Evolutionary conservation across 108 stramenopile species (phyloP).

Genomic region (Nitzschia putrida): DNA sequence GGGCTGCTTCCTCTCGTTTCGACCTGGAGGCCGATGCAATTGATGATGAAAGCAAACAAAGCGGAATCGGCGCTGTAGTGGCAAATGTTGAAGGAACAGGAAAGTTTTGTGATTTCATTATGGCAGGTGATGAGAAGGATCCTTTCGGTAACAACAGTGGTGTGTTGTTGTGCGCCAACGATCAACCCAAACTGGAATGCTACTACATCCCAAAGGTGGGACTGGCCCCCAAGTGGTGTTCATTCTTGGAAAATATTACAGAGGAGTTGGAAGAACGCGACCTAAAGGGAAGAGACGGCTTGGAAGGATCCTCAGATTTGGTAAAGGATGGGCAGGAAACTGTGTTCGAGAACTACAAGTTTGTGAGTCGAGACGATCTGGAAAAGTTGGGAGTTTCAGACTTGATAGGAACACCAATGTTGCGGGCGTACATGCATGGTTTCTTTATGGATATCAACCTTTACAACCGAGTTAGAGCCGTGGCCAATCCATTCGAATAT

Average conservation of each 20-base stretch:
- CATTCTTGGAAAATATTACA: slow-evolving; percentile 96
- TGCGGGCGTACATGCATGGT: slow-evolving; percentile 99
- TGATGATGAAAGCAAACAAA: slow-evolving; percentile 8
- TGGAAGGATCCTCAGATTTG: slow-evolving; percentile 29
- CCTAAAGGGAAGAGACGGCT: slow-evolving; percentile 46
- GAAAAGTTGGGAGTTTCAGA: slow-evolving; percentile 92
- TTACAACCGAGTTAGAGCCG: slow-evolving; percentile 89
- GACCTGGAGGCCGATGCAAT: slow-evolving; percentile 23
- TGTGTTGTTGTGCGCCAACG: slow-evolving; percentile 92
- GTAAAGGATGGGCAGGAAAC: slow-evolving; percentile 69
- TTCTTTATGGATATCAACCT: slow-evolving; percentile 97
- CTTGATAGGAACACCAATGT: slow-evolving; percentile 93
- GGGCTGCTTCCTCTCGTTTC: slow-evolving; percentile 2
- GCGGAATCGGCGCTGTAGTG: slow-evolving; percentile 73
- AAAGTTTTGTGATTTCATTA: slow-evolving; percentile 87
- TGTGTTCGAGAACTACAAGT: slow-evolving; percentile 99
- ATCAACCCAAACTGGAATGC: slow-evolving; percentile 91
- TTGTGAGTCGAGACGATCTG: slow-evolving; percentile 91
- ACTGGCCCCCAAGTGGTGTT: slow-evolving; percentile 96
- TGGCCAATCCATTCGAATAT: slow-evolving; percentile 96
- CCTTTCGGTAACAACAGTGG: slow-evolving; percentile 82
- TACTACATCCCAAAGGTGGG: slow-evolving; percentile 96
- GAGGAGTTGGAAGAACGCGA: slow-evolving; percentile 98
- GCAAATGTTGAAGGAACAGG: slow-evolving; percentile 94
- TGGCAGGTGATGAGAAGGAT: slow-evolving; percentile 84